phyloP scores from a whole-genome alignment of 345 rosid genomes.

The Geranium brycei region DNA sequence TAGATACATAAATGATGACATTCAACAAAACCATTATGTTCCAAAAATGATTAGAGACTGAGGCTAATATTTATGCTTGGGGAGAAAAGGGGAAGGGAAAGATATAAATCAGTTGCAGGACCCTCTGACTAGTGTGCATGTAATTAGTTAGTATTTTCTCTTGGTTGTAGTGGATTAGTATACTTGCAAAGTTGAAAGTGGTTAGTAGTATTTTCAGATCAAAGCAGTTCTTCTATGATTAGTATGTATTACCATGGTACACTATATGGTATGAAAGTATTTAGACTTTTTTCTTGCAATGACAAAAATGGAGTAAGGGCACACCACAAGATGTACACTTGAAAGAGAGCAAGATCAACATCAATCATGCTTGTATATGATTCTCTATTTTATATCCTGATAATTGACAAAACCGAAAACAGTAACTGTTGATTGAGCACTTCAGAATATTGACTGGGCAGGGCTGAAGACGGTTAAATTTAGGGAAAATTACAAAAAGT shows the following conservation, averaged over 20 bases:
- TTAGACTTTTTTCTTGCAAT: not conserved
- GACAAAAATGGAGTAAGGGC: not conserved
- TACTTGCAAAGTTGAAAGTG: not conserved
- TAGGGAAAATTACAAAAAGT: no score
- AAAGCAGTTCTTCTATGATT: conserved; percentile 12
- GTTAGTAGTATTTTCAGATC: conserved; percentile 4
- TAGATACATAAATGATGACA: not conserved
- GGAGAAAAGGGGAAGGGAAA: not conserved
- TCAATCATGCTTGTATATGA: no score
- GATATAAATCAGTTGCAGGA: not conserved
- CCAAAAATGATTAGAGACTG: not conserved
- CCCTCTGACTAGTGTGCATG: not conserved
- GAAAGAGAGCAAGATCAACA: not conserved
- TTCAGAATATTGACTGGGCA: no score
- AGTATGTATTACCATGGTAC: not conserved
- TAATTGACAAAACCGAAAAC: no score
- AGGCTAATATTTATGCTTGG: not conserved
- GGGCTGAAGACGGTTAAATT: no score
- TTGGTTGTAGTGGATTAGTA: no score
- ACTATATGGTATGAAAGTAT: not conserved
- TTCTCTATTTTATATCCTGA: no score
- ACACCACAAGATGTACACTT: no score
- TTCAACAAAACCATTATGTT: not conserved
- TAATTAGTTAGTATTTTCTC: not conserved
- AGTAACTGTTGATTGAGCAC: no score